Base-by-base conservation (phyloP, 257 asterid genomes). In the Parsonsia alboflavescens region DNA sequence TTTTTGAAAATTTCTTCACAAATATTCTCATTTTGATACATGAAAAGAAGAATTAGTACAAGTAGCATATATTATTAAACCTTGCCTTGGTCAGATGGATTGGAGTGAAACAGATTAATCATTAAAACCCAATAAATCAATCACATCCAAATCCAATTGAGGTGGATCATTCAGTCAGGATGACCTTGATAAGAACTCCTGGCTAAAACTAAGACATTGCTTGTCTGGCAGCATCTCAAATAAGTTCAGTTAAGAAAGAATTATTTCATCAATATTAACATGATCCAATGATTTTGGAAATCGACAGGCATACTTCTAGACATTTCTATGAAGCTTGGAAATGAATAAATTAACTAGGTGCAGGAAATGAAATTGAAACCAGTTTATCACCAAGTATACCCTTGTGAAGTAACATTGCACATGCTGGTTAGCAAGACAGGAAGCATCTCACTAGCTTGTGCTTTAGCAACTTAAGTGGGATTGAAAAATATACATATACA, bases 281-380 rank as follows among this genome's bases (percentile, higher is more conserved):
- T 17, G 33, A 12, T 10, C 22, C 30, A 2, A 56, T 41, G 66
- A 17, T 30, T 30, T 7, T 22, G 58, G 61, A 73, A 16, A 10
- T 15, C 15, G 17, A 58, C 15, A 22, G 46, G 46, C 17, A 30
- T 62, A 62, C 26, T 26, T 63, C 19, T 48, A 28, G 50, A 28
- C 39, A 45, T 73, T 59, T 73, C 69, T 70, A 48, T 42, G 57
- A 50, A 71, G 48, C 45, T 58, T 57, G 52, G 44, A 30, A 22
- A 21, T 46, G 48, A 36, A 46, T 24, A 46, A 56, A 24, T 59
- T 12, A 22, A 73, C 57, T 42, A 56, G 70, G 5, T 45, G 28
- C 28, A 52, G n/a, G 46, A 50, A 52, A 21, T 49, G 26, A 10
- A 48, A 70, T 52, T 24, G 15, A 24, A 36, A 21, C 45, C 44